Percentiles rank a stretch among this genome's conserved stretches.
These are phyloP conservation scores for Eutrema japonicum DNA, from an alignment of 345 rosid genomes.

Conservation along the genomic window DNA sequence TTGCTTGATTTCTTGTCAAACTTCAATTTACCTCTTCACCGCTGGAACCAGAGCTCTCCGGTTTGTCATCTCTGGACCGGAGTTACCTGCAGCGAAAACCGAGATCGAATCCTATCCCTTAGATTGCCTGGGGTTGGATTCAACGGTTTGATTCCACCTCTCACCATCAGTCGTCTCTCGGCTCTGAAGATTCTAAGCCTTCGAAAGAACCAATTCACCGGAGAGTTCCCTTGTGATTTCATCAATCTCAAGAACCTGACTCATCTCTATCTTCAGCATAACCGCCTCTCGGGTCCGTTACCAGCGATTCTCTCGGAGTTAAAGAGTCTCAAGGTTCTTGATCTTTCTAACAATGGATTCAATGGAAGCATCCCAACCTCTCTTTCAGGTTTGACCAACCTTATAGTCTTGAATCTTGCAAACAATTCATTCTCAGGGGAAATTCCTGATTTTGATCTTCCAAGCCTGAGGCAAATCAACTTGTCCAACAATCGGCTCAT, in stretches of 20 bases:
- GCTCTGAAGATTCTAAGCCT: conserved; percentile 79
- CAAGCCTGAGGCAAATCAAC: conserved; percentile 59
- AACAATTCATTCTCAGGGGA: conserved; percentile 82
- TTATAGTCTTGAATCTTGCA: conserved; percentile 70
- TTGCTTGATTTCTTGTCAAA: conserved; percentile 63
- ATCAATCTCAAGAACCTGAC: conserved; percentile 63
- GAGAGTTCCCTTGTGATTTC: conserved; percentile 74
- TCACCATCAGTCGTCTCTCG: conserved; percentile 73
- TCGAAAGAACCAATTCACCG: conserved; percentile 70
- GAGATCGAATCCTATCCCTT: conserved; percentile 59
- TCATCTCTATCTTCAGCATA: conserved; percentile 75
- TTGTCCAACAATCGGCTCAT: conserved; percentile 66
- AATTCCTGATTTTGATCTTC: conserved; percentile 65
- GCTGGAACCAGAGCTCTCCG: conserved; percentile 60
- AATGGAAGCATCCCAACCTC: conserved; percentile 70
- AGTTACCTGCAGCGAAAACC: conserved; percentile 63
- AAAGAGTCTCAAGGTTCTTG: conserved; percentile 65
- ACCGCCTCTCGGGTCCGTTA: conserved; percentile 69
- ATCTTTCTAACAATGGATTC: conserved; percentile 77
- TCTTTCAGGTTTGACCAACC: conserved; percentile 63
- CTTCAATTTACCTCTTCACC: conserved; percentile 49
- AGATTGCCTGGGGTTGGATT: conserved; percentile 89
- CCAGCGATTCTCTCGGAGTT: conserved; percentile 62
- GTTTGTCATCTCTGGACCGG: conserved; percentile 79
- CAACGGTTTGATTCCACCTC: conserved; percentile 67